A percentile compares a stretch with the other conserved stretches of the same genome.
Conservation (phyloP, 352 stramenopile genomes). For the Pythium myriotylum region DNA sequence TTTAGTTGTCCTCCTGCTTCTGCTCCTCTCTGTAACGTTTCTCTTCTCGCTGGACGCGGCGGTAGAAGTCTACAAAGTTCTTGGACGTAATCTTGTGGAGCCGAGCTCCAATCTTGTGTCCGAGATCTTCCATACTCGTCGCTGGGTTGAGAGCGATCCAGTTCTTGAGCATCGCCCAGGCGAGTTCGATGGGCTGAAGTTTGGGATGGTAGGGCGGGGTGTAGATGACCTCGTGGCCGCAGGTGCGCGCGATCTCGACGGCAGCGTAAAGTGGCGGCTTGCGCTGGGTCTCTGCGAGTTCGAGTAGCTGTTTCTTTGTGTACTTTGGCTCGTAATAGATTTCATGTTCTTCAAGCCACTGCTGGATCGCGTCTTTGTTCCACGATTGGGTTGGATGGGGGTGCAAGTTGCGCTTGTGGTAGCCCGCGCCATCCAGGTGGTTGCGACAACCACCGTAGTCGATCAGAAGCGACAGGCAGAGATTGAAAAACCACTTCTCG, state of each 20-base stretch:
- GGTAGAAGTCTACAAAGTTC: constrained; percentile 1
- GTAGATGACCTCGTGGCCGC: constrained; percentile 10
- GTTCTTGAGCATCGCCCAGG: constrained; percentile 20
- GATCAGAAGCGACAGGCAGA: background rate
- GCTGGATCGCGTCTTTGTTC: constrained; percentile 11
- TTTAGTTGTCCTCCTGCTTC: background rate
- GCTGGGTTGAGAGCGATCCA: constrained; percentile 12
- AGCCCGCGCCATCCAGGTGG: constrained; percentile 14
- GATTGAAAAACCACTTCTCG: constrained; percentile 13
- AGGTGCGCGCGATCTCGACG: background rate
- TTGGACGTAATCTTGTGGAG: background rate
- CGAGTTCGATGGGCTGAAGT: constrained; percentile 16
- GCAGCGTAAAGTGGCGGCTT: constrained; percentile 5
- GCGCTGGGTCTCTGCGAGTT: background rate
- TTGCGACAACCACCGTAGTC: constrained; percentile 7
- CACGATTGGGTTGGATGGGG: background rate
- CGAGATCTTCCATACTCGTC: constrained; percentile 9
- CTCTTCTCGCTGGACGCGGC: constrained; percentile 1
- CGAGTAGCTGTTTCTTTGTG: constrained; percentile 9
- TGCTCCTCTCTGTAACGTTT: background rate
- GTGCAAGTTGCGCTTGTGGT: constrained; percentile 15
- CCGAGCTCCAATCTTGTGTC: background rate
- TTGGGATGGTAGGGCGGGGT: constrained; percentile 17
- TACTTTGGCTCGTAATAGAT: background rate
- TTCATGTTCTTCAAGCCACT: constrained; percentile 4